Base-by-base conservation (phyloP, 164 flowering plant species). In the Chloranthus sessilifolius region DNA sequence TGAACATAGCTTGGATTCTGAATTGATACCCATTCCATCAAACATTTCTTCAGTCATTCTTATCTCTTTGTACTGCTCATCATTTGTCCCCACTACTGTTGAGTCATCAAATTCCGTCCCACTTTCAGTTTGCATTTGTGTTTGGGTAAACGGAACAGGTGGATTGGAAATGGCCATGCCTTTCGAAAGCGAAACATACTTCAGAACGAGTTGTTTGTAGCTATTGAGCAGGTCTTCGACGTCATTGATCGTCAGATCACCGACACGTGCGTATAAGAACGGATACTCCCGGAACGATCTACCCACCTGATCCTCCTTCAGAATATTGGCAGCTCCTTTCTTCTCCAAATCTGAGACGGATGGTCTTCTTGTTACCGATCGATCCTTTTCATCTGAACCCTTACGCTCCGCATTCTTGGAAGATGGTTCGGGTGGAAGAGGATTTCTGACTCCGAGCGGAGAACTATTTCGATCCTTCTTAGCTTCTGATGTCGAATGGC, bases 321-420 rank as follows among this genome's bases (percentile, higher is more conserved):
- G 53, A 54, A 88, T 73, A 70, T 74, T 72, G 40, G 52, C 15
- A 0, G 95, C 96, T 11, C 96, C 98, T 69, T 69, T 73, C 46
- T 82, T 74, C 70, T 82, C 95, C 58, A 91, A 72, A 55, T 88
- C 90, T 34, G 90, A 71, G 31, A 83, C 56, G 33, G 98, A 85
- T 35, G 72, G 78, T 36, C 62, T 56, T 59, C 65, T 81, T 6
- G 59, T 15, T 16, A 73, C 26, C 9, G 60, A 30, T 11, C 61
- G 60, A 52, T 62, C 62, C 33, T 74, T 71, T 10, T 40, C 19
- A 37, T 47, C 49, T 6, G 45, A 15, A 14, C 57, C 61, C 16
- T 66, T 69, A 47, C 62, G 53, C 47, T 64, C 54, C 15, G 65
- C 49, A 43, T 58, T 68, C 12, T 42, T 31, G 47, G 55, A 63